Percentiles rank a stretch among this genome's conserved stretches.
These are phyloP conservation scores for Trichoderma polysporum DNA, from an alignment of 2,329 filamentous ascomycete species.

Conservation along the genomic window DNA sequence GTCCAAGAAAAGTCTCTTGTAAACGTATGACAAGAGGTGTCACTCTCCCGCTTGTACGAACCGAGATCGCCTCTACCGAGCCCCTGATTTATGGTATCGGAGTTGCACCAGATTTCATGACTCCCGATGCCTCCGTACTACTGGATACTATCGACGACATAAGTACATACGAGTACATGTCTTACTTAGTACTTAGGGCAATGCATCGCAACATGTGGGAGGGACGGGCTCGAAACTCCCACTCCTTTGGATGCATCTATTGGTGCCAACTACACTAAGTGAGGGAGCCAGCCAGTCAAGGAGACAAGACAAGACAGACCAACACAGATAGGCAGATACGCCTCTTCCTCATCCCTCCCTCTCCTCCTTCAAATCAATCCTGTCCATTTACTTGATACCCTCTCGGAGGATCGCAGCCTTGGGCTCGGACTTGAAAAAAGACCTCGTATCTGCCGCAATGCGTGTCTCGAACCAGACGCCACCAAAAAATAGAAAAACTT, in stretches of 20 bases:
- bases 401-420: neutral
- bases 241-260: neutral
- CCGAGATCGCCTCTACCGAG: slow-evolving; percentile 9
- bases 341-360: neutral
- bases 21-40: neutral
- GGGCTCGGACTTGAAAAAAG: neutral
- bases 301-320: neutral
- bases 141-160: too few relatives aligned
- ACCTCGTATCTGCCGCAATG: slow-evolving; percentile 4
- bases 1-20: neutral
- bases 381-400: neutral
- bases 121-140: neutral
- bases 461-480: slow-evolving; percentile 3
- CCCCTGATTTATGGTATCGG: slow-evolving; percentile 9
- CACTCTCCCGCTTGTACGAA: neutral
- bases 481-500: neutral
- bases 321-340: neutral
- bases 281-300: neutral
- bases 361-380: neutral
- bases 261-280: neutral
- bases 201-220: neutral
- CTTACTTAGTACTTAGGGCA: too few relatives aligned
- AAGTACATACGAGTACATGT: too few relatives aligned
- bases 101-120: slow-evolving; percentile 6
- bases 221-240: neutral